A percentile compares a stretch with the other conserved stretches of the same genome.
phyloP scores from a whole-genome alignment of 2,329 filamentous ascomycete genomes.

The Alternaria brassicae region DNA sequence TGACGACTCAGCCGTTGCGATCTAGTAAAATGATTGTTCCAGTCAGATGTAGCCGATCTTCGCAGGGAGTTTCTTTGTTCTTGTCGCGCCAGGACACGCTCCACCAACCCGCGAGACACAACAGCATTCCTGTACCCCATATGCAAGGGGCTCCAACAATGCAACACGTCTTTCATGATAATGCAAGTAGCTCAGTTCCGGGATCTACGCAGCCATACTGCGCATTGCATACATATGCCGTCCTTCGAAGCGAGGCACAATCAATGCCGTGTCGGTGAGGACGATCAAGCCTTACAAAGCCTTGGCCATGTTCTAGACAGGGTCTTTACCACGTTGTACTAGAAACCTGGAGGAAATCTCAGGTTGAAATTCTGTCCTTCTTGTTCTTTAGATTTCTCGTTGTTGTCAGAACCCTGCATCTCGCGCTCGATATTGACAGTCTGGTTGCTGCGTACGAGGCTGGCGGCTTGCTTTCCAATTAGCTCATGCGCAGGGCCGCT shows the following conservation, averaged over 20 bases:
- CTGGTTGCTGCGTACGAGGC: slow-evolving; percentile 40
- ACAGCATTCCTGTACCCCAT: slow-evolving; percentile 33
- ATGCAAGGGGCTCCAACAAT: slow-evolving; percentile 49
- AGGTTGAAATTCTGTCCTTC: slow-evolving; percentile 32
- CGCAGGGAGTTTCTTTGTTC: slow-evolving; percentile 49
- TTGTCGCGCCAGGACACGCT: slow-evolving; percentile 37
- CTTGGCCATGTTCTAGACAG: slow-evolving; percentile 28
- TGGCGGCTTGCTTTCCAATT: slow-evolving; percentile 47
- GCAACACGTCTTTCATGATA: slow-evolving; percentile 28
- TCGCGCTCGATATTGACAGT: slow-evolving; percentile 38
- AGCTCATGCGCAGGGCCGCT: slow-evolving; percentile 45
- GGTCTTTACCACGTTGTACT: slow-evolving; percentile 23
- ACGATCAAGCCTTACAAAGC: not conserved
- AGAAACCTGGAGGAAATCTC: slow-evolving; percentile 46
- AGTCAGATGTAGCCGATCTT: slow-evolving; percentile 43
- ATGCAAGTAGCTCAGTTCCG: slow-evolving; percentile 23
- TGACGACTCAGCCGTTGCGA: slow-evolving; percentile 29
- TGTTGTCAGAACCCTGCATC: slow-evolving; percentile 20
- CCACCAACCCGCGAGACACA: slow-evolving; percentile 45
- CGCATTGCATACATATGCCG: slow-evolving; percentile 1
- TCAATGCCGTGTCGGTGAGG: slow-evolving; percentile 4
- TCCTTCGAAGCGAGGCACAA: slow-evolving; percentile 8
- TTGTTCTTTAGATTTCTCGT: slow-evolving; percentile 22
- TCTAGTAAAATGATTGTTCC: slow-evolving; percentile 47
- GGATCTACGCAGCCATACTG: slow-evolving; percentile 23